phyloP scores from a whole-genome alignment of 768 basidiomycete species.

The Lactarius vividus region DNA sequence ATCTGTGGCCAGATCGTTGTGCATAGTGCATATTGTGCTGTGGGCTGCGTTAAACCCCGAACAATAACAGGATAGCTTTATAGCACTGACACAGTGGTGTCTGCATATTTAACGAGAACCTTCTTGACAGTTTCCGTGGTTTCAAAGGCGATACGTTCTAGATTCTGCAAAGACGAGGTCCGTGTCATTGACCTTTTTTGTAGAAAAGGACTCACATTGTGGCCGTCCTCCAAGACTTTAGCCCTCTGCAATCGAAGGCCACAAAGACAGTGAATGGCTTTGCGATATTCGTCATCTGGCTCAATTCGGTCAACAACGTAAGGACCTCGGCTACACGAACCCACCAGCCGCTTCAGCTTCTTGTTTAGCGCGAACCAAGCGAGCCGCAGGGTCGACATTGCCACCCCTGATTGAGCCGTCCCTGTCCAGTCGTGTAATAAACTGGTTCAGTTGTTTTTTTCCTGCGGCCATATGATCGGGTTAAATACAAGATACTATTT shows the following conservation, averaged over 20 bases:
- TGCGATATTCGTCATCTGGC: slow-evolving; percentile 85
- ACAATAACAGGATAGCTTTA: neutral
- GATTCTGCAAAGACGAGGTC: slow-evolving; percentile 51
- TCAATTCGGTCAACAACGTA: slow-evolving; percentile 6
- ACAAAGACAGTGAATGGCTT: slow-evolving; percentile 86
- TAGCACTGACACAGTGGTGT: slow-evolving; percentile 66
- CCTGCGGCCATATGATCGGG: slow-evolving; percentile 40
- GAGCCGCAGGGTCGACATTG: slow-evolving; percentile 63
- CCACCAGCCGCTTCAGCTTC: slow-evolving; percentile 89
- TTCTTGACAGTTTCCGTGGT: slow-evolving; percentile 59
- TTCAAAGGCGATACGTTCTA: slow-evolving; percentile 77
- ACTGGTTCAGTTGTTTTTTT: slow-evolving; percentile 81
- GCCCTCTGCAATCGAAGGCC: slow-evolving; percentile 77
- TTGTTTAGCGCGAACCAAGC: slow-evolving; percentile 77
- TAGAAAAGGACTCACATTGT: slow-evolving; percentile 51
- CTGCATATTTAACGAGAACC: slow-evolving; percentile 69
- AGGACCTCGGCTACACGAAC: slow-evolving; percentile 27
- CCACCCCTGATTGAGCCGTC: slow-evolving; percentile 52
- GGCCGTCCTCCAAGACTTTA: slow-evolving; percentile 80
- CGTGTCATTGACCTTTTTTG: neutral
- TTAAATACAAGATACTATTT: neutral
- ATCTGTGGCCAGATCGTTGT: slow-evolving; percentile 68
- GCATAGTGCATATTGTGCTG: slow-evolving; percentile 76
- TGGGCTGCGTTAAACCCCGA: slow-evolving; percentile 6
- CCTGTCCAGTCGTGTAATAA: slow-evolving; percentile 84